phyloP scores from a whole-genome alignment of 495 filamentous ascomycete genomes.

The Daldinia loculata region DNA sequence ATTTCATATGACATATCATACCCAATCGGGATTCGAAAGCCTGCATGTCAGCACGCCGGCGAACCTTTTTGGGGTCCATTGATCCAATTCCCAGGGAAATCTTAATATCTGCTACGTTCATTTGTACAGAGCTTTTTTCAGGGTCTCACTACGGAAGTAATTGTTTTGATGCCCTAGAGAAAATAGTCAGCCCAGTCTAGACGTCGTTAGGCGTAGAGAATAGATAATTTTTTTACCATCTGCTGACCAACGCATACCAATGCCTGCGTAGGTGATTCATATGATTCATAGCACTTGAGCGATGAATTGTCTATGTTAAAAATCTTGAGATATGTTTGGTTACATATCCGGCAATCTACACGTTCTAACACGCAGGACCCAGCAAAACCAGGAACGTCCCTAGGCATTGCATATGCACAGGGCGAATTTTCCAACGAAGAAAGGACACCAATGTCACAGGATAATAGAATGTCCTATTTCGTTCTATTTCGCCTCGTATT shows the following conservation, averaged over 20 bases:
- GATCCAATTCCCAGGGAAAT: slow-evolving; percentile 36
- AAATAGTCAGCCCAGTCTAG: slow-evolving; percentile 10
- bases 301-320: neutral
- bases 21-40: slow-evolving; percentile 39
- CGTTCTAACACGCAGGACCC: slow-evolving; percentile 8
- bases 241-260: slow-evolving; percentile 37
- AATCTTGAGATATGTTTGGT: neutral
- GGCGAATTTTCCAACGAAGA: slow-evolving; percentile 14
- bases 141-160: neutral
- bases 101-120: slow-evolving; percentile 28
- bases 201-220: slow-evolving; percentile 34
- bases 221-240: slow-evolving; percentile 16
- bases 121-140: slow-evolving; percentile 8
- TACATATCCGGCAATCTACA: slow-evolving; percentile 20
- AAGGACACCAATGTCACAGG: slow-evolving; percentile 23
- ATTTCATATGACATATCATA: slow-evolving; percentile 31
- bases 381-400: slow-evolving; percentile 7
- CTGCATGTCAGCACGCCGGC: slow-evolving; percentile 43
- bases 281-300: slow-evolving; percentile 3
- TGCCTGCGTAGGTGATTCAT: slow-evolving; percentile 6
- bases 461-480: slow-evolving; percentile 10
- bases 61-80: slow-evolving; percentile 38
- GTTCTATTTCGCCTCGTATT: slow-evolving; percentile 42
- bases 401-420: slow-evolving; percentile 1
- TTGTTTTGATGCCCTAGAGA: slow-evolving; percentile 13